These are phyloP conservation scores for Sugiyamaella mastotermitis DNA, from an alignment of 805 yeast genomes.

Conservation along the genomic window DNA sequence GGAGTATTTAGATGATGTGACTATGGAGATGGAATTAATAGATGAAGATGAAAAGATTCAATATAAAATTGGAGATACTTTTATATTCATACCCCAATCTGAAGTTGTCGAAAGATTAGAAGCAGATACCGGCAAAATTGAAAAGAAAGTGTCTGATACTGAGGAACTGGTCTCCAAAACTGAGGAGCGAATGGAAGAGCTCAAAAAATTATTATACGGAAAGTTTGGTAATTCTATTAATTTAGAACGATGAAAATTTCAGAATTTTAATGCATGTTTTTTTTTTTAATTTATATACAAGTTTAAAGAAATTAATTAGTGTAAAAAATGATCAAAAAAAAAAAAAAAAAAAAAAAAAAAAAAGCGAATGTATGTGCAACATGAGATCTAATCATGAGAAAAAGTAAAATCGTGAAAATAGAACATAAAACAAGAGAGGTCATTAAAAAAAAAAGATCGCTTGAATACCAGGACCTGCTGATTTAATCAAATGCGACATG, in stretches of 20 bases:
- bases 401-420: no score
- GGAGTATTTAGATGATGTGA: slow-evolving; percentile 81
- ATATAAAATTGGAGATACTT: slow-evolving; percentile 76
- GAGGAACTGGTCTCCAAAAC: slow-evolving; percentile 45
- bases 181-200: slow-evolving; percentile 47
- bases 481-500: no score
- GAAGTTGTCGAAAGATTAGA: slow-evolving; percentile 68
- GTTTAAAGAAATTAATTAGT: neutral
- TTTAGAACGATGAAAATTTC: slow-evolving; percentile 70
- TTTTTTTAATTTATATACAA: no score
- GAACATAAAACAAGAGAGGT: no score
- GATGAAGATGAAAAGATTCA: slow-evolving; percentile 47
- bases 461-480: no score
- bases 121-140: slow-evolving; percentile 48
- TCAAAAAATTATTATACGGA: slow-evolving; percentile 74
- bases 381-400: no score
- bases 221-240: slow-evolving; percentile 88
- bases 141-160: slow-evolving; percentile 40
- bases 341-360: no score
- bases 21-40: slow-evolving; percentile 76
- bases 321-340: no score
- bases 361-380: no score
- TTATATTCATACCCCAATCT: slow-evolving; percentile 60
- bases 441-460: no score
- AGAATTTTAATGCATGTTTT: no score